Conservation (phyloP, 225 moss, liverwort and hornwort genomes). For the Thuidium tamariscinum region DNA sequence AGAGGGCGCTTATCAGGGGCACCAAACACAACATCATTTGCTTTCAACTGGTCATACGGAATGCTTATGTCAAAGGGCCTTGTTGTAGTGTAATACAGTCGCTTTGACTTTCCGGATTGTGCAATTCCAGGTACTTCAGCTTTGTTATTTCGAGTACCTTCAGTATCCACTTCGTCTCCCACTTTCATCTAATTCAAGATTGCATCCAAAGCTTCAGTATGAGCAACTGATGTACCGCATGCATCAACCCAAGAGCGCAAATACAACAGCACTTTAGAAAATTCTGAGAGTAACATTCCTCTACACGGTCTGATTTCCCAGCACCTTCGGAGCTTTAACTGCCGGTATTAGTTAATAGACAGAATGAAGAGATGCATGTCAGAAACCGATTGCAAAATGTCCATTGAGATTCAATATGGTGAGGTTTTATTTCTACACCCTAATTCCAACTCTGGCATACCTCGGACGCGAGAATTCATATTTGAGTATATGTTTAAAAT, state of each 20-base stretch:
- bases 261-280: background rate
- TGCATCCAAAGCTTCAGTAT: background rate
- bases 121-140: conserved; percentile 40
- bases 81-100: conserved; percentile 70
- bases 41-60: conserved; percentile 75
- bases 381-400: background rate
- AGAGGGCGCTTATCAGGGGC: conserved; percentile 91
- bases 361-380: background rate
- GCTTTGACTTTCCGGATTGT: conserved; percentile 47
- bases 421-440: background rate
- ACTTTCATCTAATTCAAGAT: conserved; percentile 26
- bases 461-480: background rate
- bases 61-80: conserved; percentile 82
- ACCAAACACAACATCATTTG: conserved; percentile 82
- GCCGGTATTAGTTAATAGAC: background rate
- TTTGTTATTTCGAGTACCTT: conserved; percentile 24
- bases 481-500: background rate
- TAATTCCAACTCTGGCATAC: background rate
- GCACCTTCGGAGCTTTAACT: background rate
- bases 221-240: background rate
- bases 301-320: background rate
- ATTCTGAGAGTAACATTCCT: background rate
- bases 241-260: background rate
- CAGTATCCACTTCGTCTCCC: conserved; percentile 34
- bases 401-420: background rate